Evolutionary conservation across 2,329 filamentous ascomycete genomes (phyloP).

Genomic region (Aureobasidium sp.): DNA sequence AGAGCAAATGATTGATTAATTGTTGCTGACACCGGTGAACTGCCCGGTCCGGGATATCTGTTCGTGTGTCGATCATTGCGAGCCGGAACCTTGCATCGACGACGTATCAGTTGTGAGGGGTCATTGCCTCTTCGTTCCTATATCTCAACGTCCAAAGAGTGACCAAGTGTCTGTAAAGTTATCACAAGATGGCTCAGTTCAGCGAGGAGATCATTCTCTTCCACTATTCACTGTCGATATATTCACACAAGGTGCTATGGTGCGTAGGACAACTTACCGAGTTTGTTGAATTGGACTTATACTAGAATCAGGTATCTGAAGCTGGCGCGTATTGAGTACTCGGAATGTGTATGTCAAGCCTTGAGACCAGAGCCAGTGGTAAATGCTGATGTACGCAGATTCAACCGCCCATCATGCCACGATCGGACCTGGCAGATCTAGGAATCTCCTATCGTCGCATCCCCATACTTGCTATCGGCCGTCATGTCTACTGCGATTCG

Average conservation of each 20-base stretch:
- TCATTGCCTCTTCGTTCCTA: not conserved
- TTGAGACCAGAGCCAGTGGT: not conserved
- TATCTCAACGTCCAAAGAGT: not conserved
- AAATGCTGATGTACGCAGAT: not conserved
- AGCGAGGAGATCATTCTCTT: slow-evolving; percentile 48
- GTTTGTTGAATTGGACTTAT: not conserved
- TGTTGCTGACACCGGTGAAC: not conserved
- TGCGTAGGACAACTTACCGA: not conserved
- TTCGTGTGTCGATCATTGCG: not conserved
- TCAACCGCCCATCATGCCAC: slow-evolving; percentile 58
- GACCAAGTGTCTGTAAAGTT: too few relatives aligned
- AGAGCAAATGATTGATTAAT: not conserved
- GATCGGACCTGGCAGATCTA: slow-evolving; percentile 53
- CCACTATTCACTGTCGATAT: slow-evolving; percentile 58
- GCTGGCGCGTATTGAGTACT: slow-evolving; percentile 56
- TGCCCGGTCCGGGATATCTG: not conserved
- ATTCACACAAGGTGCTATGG: slow-evolving; percentile 54
- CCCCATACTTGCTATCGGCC: slow-evolving; percentile 56
- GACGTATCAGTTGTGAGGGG: not conserved
- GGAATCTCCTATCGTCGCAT: slow-evolving; percentile 61
- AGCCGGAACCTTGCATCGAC: not conserved
- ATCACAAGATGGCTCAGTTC: slow-evolving; percentile 20
- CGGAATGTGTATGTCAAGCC: slow-evolving; percentile 48
- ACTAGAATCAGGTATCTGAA: slow-evolving; percentile 42
- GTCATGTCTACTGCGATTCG: slow-evolving; percentile 61